These are phyloP conservation scores for Fraxinus excelsior DNA, from an alignment of 257 asterid species.

Conservation along the genomic window DNA sequence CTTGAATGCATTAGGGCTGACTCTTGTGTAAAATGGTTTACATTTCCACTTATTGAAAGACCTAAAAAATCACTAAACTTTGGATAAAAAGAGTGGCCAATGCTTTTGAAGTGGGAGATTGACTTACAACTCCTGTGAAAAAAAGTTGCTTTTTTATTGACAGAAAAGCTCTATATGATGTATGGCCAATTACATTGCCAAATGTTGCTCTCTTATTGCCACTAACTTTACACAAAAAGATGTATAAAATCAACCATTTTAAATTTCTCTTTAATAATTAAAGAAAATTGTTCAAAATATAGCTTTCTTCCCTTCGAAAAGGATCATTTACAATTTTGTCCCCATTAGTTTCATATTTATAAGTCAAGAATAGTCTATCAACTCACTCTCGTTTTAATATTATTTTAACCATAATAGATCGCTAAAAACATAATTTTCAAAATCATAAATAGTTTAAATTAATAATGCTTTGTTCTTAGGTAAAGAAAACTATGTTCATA, in stretches of 20 bases:
- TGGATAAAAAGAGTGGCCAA: slow-evolving; percentile 13
- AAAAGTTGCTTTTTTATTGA: neutral
- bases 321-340: neutral
- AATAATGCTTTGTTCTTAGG: too few species aligned
- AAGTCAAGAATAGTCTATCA: neutral
- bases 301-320: neutral
- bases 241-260: neutral
- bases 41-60: slow-evolving; percentile 22
- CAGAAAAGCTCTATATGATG: neutral
- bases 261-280: neutral
- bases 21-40: slow-evolving; percentile 2
- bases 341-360: neutral
- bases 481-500: too few species aligned
- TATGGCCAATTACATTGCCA: slow-evolving; percentile 5
- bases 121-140: slow-evolving; percentile 19
- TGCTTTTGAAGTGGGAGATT: slow-evolving; percentile 27
- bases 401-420: too few species aligned
- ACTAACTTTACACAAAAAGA: neutral
- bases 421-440: too few species aligned
- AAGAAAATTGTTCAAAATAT: neutral
- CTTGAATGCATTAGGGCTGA: slow-evolving; percentile 3
- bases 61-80: slow-evolving; percentile 24
- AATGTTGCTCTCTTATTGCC: slow-evolving; percentile 2
- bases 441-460: too few species aligned
- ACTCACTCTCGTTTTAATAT: too few species aligned